These are phyloP conservation scores for Podospora tetraspora DNA, from an alignment of 495 filamentous ascomycete genomes.

Conservation along the genomic window DNA sequence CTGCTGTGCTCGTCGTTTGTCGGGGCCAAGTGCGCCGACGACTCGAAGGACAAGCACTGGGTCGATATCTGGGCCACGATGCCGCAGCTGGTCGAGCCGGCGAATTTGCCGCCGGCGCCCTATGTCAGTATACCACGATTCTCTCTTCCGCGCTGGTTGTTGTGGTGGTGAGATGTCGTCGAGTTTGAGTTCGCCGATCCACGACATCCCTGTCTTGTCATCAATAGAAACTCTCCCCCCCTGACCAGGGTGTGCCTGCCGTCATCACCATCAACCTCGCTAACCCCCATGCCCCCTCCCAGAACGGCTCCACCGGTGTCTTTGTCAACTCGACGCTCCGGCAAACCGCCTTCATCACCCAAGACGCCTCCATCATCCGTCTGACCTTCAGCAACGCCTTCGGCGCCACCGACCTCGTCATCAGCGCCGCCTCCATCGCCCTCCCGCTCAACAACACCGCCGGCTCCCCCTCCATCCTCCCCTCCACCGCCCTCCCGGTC, in stretches of 20 bases:
- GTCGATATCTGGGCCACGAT: slow-evolving; percentile 54
- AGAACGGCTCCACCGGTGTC: slow-evolving; percentile 26
- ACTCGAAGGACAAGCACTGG: slow-evolving; percentile 39
- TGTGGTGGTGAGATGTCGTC: not conserved
- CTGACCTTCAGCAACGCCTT: slow-evolving; percentile 58
- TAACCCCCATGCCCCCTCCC: slow-evolving; percentile 1
- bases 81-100: slow-evolving; percentile 53
- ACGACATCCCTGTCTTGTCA: not conserved
- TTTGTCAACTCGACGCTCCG: slow-evolving; percentile 53
- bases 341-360: slow-evolving; percentile 54
- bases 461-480: slow-evolving; percentile 43
- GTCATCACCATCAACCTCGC: not conserved
- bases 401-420: slow-evolving; percentile 48
- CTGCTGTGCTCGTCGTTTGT: slow-evolving; percentile 13
- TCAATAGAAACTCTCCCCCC: not conserved
- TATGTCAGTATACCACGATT: slow-evolving; percentile 40
- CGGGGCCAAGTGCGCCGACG: slow-evolving; percentile 13
- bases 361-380: slow-evolving; percentile 45
- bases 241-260: not conserved
- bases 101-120: slow-evolving; percentile 48
- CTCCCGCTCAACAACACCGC: slow-evolving; percentile 39
- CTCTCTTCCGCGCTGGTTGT: not conserved
- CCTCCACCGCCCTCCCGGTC: slow-evolving; percentile 37
- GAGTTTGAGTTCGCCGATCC: not conserved
- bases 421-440: slow-evolving; percentile 52